These are phyloP conservation scores for Solanum arcanum DNA, from an alignment of 257 asterid genomes.

Conservation along the genomic window DNA sequence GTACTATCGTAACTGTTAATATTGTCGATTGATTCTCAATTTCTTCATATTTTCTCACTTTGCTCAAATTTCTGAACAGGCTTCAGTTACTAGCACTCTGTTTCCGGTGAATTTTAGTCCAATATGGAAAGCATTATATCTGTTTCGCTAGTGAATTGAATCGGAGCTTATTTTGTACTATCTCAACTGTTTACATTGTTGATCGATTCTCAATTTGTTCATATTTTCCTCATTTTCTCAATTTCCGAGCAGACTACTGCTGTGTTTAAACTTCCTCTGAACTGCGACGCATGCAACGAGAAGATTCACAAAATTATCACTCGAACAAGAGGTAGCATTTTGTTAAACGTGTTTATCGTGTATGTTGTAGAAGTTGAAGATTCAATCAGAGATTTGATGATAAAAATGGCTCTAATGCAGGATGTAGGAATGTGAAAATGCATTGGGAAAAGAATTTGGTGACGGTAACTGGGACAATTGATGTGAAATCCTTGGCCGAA, in stretches of 20 bases:
- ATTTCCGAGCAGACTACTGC: constrained; percentile 41
- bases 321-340: constrained; percentile 40
- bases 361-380: neutral
- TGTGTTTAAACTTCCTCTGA: constrained; percentile 41
- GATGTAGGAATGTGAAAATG: constrained; percentile 42
- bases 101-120: neutral
- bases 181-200: neutral
- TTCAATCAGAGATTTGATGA: neutral
- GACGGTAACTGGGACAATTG: constrained; percentile 75
- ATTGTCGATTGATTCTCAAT: neutral
- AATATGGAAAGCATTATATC: neutral
- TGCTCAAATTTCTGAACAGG: neutral
- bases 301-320: constrained; percentile 39
- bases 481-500: constrained; percentile 55
- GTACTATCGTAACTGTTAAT: neutral
- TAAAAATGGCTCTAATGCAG: constrained; percentile 12
- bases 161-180: neutral
- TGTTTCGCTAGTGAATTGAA: neutral
- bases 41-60: neutral
- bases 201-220: neutral
- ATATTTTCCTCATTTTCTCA: neutral
- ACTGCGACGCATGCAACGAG: constrained; percentile 72
- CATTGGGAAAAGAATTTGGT: constrained; percentile 52
- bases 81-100: neutral
- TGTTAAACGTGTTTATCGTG: neutral